Base-by-base conservation (phyloP, 768 basidiomycete species). In the Pleurotus sapidus region DNA sequence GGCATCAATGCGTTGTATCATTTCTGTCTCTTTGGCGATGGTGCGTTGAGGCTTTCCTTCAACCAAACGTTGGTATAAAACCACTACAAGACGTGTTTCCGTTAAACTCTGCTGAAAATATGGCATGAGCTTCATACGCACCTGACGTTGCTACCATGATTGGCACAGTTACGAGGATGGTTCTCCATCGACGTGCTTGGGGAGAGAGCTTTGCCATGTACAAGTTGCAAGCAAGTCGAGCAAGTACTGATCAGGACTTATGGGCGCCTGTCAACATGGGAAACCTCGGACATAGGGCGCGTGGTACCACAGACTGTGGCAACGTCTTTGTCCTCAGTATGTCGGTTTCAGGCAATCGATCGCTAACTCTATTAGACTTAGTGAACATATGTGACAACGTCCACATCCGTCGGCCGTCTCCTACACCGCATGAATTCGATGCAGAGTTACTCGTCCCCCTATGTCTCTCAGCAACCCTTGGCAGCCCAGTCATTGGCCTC, bases 341-440 rank as follows among this genome's bases (percentile, higher is more conserved):
- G 42, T 17, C 42, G 6, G 20, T 45, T n/a, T 23, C 42, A 45
- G 14, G 42, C 42, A 15, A 45, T 17, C 42, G 20, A n/a, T 45
- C 14, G 39, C 51, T 40, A 24, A 40, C 80, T 17, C 85, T 87
- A 63, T 77, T 93, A 23, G 79, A 87, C 23, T 66, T 94, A 57
- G 71, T 94, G 59, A 74, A 84, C 50, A 66, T 72, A 42, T 92
- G 89, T 77, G 84, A 94, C 70, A 95, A 94, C 69, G 84, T 84
- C 55, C 77, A 74, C 38, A 58, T 77, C 64, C 70, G 61, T 57
- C 65, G 67, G 58, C 56, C 64, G 57, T 57, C 70, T 49, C 64
- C 64, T 17, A 51, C 34, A 2, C 64, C 73, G 34, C 71, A 68
- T 15, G 55, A 70, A 4, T 70, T 70, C 14, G 70, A 74, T 50